Base-by-base conservation (phyloP, 2,329 filamentous ascomycete species). In the Ophiostoma triangulosporum region DNA sequence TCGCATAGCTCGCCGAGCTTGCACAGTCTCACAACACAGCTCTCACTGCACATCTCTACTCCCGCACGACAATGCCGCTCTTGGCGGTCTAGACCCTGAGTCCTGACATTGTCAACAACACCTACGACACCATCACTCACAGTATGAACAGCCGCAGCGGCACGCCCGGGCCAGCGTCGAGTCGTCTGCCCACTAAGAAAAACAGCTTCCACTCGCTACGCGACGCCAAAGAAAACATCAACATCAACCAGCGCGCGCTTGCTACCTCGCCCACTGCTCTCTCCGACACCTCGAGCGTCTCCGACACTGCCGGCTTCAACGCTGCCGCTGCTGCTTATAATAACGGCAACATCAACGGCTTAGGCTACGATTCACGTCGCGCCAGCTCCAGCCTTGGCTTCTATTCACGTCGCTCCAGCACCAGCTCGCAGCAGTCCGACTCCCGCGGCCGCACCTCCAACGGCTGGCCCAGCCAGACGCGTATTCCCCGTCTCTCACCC, bases 401-500 rank as follows among this genome's bases (percentile, higher is more conserved):
- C 17, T 35, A 38, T 26, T 56, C 51, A 24, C 62, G 58, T 38
- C 61, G 63, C 9, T 53, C 53, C 14, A 63, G 62, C 57, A 52
- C 59, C 8, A 60, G 56, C 24, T 60, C 59, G 14, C 56, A 57
- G 33, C 55, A 57, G 40, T 57, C 58, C 14, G 63, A 63, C 33
- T 9, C 12, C 17, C 8, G 50, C 50, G 52, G 54, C 52, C 50
- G 52, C 48, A 45, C 43, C 17, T 22, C 31, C 17, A 59, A 57
- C 20, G 33, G 20, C 26, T 46, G 24, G 2, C 51, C 43, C 12
- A 29, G 40, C 48, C 54, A 43, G 45, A 65, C 65, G 22, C 63
- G 58, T 40, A 64, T 68, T 14, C 65, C 66, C 7, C 62, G 64
- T 29, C 64, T 61, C 12, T 55, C 61, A 59, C 53, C 63, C 6